A percentile compares a stretch with the other conserved stretches of the same genome.
Evolutionary conservation across 2,329 filamentous ascomycete species (phyloP).

Genomic region (Scorias spongiosa): DNA sequence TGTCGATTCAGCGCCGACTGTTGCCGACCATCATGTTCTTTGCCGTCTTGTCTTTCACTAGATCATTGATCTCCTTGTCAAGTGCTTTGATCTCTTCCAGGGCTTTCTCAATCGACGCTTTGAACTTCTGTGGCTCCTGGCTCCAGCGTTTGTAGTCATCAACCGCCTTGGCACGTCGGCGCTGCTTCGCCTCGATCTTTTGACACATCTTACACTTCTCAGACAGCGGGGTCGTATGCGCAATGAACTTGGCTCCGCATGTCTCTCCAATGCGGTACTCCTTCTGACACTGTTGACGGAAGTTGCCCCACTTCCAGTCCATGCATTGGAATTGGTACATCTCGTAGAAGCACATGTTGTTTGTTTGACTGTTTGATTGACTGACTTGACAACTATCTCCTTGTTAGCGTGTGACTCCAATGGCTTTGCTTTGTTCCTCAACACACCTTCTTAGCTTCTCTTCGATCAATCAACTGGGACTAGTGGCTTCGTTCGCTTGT

Average conservation of each 20-base stretch:
- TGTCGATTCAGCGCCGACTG: background rate
- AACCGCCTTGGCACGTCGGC: conserved; percentile 58
- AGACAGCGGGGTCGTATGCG: conserved; percentile 48
- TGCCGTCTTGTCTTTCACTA: conserved; percentile 25
- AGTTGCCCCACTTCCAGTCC: conserved; percentile 90
- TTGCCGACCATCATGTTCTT: conserved; percentile 13
- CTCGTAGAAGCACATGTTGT: conserved; percentile 85
- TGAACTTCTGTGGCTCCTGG: conserved; percentile 47
- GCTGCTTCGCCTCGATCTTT: conserved; percentile 73
- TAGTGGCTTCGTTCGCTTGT: too few species aligned
- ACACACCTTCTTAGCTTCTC: too few species aligned
- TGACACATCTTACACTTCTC: conserved; percentile 72
- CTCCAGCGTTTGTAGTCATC: conserved; percentile 65
- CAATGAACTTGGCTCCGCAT: conserved; percentile 86
- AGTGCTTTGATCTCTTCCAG: conserved; percentile 58
- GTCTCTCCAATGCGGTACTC: conserved; percentile 95
- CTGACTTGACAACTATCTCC: background rate
- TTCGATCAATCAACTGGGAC: too few species aligned
- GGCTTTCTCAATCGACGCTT: conserved; percentile 50
- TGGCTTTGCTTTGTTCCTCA: too few species aligned
- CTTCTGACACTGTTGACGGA: conserved; percentile 81
- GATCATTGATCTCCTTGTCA: conserved; percentile 50
- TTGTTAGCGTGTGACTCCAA: background rate
- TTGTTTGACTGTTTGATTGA: conserved; percentile 18
- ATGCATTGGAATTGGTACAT: conserved; percentile 72